Evolutionary conservation across 2,329 filamentous ascomycete genomes (phyloP), one percentile per base, ranked within the genome.

Genomic region (Drechslerella stenobrocha): DNA sequence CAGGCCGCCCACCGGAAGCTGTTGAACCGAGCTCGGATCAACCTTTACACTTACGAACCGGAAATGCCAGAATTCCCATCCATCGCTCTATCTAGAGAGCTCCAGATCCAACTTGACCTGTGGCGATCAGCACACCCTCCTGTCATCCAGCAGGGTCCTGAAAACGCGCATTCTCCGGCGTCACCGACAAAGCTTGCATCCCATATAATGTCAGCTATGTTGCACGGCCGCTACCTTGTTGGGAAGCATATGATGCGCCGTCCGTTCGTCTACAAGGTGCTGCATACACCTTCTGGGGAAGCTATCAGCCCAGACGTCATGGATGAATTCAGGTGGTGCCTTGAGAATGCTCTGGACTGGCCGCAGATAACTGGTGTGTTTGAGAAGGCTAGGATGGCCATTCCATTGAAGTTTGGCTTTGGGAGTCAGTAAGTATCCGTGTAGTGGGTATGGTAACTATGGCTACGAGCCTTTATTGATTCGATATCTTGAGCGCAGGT

Each of bases 1-100:
- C 81, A 83, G 71, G 80, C 81, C 32, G 81, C 81, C 4, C 80
- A 82, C 71, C 78, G 81, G 45, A 82, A 82, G 61, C 80, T 83
- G 53, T 76, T 83, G 6, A 82, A 80, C 1, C 78, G 81, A 4
- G 78, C 82, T 24, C 78, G 80, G 52, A 78, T 81, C 69, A 80
- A 77, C 47, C 73, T 81, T 30, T 81, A 81, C 71, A 78, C 77
- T 48, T 81, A 80, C 72, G 77, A 76, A 69, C 52, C 67, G 20
- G 55, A 79, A 70, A 60, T 67, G 55, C 35, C 55, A 11, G 52
- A 67, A 34, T 67, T 67, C 32, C 80, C 80, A 2, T 78, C 78
- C 4, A 77, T 79, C 11, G 77, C 77, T 5, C 75, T 83, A 51
- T 81, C 80, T 20, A 75, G 77, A 28, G 81, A 83, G 72, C 78